These are phyloP conservation scores for Hypoxylon sp. DNA, from an alignment of 2,329 filamentous ascomycete species.

Conservation along the genomic window DNA sequence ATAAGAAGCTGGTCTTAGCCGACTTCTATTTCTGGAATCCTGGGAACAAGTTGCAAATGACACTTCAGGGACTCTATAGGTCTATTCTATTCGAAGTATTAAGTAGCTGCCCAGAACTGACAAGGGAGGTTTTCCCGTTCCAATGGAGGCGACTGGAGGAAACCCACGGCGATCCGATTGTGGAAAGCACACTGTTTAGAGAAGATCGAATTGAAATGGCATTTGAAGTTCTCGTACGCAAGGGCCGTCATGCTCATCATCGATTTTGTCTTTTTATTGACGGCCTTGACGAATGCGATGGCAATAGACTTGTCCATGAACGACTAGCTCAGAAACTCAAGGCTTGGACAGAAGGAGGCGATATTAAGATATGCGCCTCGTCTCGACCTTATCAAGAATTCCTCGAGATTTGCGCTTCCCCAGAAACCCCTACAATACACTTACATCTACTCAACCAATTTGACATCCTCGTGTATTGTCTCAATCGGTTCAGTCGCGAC, in stretches of 20 bases:
- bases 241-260: not conserved
- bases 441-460: conserved; percentile 3
- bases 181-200: not conserved
- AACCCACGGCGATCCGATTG: not conserved
- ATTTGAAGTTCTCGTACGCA: not conserved
- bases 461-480: conserved; percentile 4
- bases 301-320: not conserved
- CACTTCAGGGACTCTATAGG: conserved; percentile 1
- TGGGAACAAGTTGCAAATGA: not conserved
- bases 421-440: not conserved
- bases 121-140: not conserved
- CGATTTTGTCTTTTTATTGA: conserved; percentile 12
- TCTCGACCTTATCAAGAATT: conserved; percentile 4
- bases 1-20: conserved; percentile 3
- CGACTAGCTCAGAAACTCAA: not conserved
- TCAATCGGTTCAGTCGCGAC: not conserved
- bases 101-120: conserved; percentile 1
- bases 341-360: conserved; percentile 1
- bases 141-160: not conserved
- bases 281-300: conserved; percentile 7
- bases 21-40: conserved; percentile 14
- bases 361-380: conserved; percentile 1
- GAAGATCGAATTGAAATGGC: not conserved
- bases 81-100: conserved; percentile 1
- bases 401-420: not conserved